These are phyloP conservation scores for Acanthamoeba healyi DNA, from an alignment of 208 protist species.

Conservation along the genomic window DNA sequence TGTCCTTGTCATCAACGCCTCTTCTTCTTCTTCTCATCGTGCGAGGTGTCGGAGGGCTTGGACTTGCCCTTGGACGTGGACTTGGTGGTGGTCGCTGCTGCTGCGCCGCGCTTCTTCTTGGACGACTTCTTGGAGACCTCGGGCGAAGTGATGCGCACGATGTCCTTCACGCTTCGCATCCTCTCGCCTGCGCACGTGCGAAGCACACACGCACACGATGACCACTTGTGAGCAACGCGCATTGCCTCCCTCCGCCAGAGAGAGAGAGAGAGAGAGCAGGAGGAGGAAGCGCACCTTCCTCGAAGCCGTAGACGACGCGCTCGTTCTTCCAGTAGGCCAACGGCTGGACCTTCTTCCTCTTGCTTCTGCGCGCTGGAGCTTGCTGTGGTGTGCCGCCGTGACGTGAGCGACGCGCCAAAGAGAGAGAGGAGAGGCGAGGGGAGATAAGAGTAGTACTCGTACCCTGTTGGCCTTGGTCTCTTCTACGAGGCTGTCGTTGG, in stretches of 20 bases:
- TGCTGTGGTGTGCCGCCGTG: background rate
- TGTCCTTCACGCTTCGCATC: constrained; percentile 15
- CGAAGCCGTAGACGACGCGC: background rate
- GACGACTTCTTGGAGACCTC: background rate
- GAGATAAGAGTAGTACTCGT: background rate
- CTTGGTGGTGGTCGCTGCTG: too few species aligned
- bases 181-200: background rate
- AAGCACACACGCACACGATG: too few species aligned
- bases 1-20: too few species aligned
- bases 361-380: background rate
- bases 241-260: too few species aligned
- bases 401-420: background rate
- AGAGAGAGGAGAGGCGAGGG: background rate
- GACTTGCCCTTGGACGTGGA: too few species aligned
- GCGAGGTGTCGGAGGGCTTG: too few species aligned
- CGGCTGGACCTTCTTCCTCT: background rate
- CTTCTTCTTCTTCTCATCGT: too few species aligned
- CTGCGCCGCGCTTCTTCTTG: too few species aligned
- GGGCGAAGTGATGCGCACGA: background rate
- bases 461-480: background rate
- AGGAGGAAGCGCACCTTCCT: background rate
- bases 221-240: too few species aligned
- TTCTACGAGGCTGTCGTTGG: constrained; percentile 5
- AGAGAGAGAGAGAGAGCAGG: background rate
- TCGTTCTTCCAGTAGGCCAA: constrained; percentile 52